Base-by-base conservation (phyloP, 495 filamentous ascomycete species). In the Patellaria atrata region DNA sequence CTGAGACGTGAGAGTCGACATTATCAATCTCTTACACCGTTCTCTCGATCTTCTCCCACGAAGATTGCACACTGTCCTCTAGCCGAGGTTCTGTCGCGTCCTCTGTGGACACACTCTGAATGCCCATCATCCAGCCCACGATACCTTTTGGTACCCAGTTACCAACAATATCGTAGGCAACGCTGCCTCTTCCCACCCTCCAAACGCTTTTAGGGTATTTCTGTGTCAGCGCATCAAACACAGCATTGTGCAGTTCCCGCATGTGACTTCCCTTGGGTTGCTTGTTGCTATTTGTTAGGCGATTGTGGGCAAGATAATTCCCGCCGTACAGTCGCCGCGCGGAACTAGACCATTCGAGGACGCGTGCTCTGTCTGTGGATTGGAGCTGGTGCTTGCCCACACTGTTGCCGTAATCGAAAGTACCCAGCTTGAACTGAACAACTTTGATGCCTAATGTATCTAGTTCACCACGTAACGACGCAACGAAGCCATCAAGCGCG, bases 81-180 rank as follows among this genome's bases (percentile, higher is more conserved):
- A 55, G 30, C 44, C 41, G 22, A 30, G 43, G 42, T 36, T 49
- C 40, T 23, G 36, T 26, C 22, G 20, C 42, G 24, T 45, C 40
- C 18, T 51, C 42, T 35, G 41, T 20, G 12, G 46, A 39, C 3
- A 68, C 70, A 31, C 58, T 60, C 25, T 70, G 58, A 21, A 81
- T 68, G 1, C 85, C 80, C 67, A 94, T 71, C 82, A 96, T 94
- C 78, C 81, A 82, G 12, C 70, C 72, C 15, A 94, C 80, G 19
- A 94, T 27, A 5, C 75, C 70, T 12, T 67, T 62, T 7, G 89
- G 89, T n/a, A 76, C 68, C 75, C 77, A 91, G 11, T 70, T 65
- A 2, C 89, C 91, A 1, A 96, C 75, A 22, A 92, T 59, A n/a
- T 77, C 77, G 56, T 97, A 96, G 0, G 79, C 63, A 29, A 73